Conservation (phyloP, 73 alveolate genomes). For the Tetrahymena thermophila region DNA sequence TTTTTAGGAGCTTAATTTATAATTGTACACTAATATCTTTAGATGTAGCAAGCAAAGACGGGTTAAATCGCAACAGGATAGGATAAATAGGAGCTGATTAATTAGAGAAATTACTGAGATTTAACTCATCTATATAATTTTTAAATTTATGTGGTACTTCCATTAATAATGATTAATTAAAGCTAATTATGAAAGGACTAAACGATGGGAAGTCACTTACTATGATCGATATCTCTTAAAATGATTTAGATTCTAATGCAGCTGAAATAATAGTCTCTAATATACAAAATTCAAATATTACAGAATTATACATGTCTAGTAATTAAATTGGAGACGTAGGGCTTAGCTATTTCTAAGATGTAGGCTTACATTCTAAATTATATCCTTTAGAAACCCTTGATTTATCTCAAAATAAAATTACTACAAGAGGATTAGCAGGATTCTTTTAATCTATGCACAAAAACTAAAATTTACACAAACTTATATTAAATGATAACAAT, state of each 20-base stretch:
- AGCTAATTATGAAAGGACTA: not conserved
- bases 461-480: not conserved
- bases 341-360: not conserved
- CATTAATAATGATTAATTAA: not conserved
- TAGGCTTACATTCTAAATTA: not conserved
- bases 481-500: not conserved
- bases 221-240: not conserved
- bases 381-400: not conserved
- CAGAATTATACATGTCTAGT: not conserved
- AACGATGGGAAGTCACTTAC: not conserved
- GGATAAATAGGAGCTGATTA: not conserved
- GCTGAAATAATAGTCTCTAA: not conserved
- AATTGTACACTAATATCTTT: not conserved
- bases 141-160: not conserved
- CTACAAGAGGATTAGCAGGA: not conserved
- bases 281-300: not conserved
- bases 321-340: not conserved
- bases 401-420: not conserved
- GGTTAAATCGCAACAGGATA: not conserved
- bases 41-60: not conserved
- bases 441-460: not conserved
- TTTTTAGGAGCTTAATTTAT: not conserved
- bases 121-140: not conserved
- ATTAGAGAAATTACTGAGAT: not conserved
- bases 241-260: not conserved